These are phyloP conservation scores for Podospora pseudoanserina DNA, from an alignment of 495 filamentous ascomycete species.

Conservation along the genomic window DNA sequence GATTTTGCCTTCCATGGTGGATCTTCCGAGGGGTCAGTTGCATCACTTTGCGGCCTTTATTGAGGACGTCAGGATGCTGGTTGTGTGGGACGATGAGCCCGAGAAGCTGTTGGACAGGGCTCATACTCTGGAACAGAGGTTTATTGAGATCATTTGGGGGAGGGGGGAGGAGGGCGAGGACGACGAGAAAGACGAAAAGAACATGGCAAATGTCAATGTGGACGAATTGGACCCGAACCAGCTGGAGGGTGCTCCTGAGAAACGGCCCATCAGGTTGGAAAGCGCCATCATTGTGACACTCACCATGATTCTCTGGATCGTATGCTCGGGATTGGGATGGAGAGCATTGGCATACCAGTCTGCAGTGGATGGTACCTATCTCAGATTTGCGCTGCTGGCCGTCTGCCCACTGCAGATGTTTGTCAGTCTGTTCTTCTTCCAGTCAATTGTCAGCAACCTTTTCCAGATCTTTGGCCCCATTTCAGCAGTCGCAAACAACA, in stretches of 20 bases:
- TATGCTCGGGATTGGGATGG: conserved; percentile 55
- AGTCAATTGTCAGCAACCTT: conserved; percentile 53
- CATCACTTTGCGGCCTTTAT: conserved; percentile 69
- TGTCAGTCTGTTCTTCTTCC: conserved; percentile 62
- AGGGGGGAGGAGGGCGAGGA: conserved; percentile 39
- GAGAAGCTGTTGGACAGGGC: conserved; percentile 50
- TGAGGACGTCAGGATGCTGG: conserved; percentile 49
- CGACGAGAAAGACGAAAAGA: conserved; percentile 36
- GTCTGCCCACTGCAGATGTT: conserved; percentile 52
- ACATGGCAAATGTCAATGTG: conserved; percentile 14
- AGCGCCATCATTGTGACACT: conserved; percentile 48
- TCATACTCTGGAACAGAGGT: conserved; percentile 44
- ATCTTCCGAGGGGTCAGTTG: conserved; percentile 55
- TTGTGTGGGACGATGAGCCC: conserved; percentile 68
- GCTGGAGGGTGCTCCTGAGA: conserved; percentile 36
- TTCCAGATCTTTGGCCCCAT: conserved; percentile 60
- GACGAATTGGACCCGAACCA: conserved; percentile 17
- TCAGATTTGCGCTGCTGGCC: conserved; percentile 46
- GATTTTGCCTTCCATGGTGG: conserved; percentile 52
- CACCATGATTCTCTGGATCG: conserved; percentile 50
- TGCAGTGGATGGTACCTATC: conserved; percentile 45
- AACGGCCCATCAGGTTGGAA: conserved; percentile 46
- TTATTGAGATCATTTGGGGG: conserved; percentile 57
- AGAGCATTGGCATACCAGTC: conserved; percentile 52
- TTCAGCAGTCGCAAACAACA: conserved; percentile 52